Evolutionary conservation across 352 stramenopile genomes (phyloP).

Genomic region (Thraustotheca clavata): DNA sequence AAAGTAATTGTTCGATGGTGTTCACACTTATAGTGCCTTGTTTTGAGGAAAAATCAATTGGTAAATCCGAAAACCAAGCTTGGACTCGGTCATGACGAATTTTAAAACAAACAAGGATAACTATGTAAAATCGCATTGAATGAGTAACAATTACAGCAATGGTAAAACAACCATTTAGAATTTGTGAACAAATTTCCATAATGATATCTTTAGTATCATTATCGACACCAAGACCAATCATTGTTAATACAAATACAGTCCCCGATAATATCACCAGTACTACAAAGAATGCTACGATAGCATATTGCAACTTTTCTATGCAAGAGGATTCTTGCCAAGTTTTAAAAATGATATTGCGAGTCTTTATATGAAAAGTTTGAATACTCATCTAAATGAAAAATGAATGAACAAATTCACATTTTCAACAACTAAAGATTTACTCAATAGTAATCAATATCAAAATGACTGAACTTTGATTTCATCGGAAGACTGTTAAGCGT

Average conservation of each 20-base stretch:
- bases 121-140: conserved; percentile 29
- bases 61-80: conserved; percentile 26
- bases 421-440: no score
- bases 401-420: no score
- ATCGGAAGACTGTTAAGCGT: no score
- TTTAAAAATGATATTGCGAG: no score
- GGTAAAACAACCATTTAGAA: conserved; percentile 34
- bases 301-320: no score
- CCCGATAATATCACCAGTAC: background rate
- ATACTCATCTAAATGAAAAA: no score
- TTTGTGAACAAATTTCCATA: conserved; percentile 36
- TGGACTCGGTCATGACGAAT: conserved; percentile 13
- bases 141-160: conserved; percentile 33
- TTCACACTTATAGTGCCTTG: background rate
- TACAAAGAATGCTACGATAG: background rate
- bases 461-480: no score
- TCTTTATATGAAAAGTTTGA: no score
- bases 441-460: no score
- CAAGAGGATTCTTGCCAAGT: no score
- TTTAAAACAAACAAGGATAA: conserved; percentile 15
- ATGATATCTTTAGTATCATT: conserved; percentile 30
- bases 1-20: background rate
- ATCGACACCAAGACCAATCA: background rate
- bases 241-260: background rate
- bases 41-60: conserved; percentile 28